Percentiles rank a stretch among this genome's conserved stretches.
Evolutionary conservation across 2,329 filamentous ascomycete genomes (phyloP).

Genomic region (Pyrenophora tritici-repentis): DNA sequence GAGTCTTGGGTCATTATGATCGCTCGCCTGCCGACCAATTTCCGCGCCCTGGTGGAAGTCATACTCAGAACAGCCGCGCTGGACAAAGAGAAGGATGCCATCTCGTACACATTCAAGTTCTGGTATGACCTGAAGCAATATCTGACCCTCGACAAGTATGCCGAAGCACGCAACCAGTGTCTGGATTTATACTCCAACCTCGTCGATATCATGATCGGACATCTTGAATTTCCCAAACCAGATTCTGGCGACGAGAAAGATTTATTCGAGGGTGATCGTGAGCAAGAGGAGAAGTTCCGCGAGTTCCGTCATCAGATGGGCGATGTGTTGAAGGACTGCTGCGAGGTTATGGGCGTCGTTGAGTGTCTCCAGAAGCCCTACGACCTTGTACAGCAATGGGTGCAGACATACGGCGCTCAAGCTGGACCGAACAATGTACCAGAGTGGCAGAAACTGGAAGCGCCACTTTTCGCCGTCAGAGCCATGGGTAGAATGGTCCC

Average conservation of each 20-base stretch:
- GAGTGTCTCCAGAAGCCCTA: slow-evolving; percentile 91
- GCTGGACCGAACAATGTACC: slow-evolving; percentile 77
- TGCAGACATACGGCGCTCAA: slow-evolving; percentile 76
- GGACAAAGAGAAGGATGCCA: slow-evolving; percentile 87
- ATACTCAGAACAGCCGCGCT: slow-evolving; percentile 89
- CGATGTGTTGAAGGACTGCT: slow-evolving; percentile 95
- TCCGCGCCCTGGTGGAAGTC: slow-evolving; percentile 83
- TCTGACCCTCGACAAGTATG: slow-evolving; percentile 86
- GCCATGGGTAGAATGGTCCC: slow-evolving; percentile 97
- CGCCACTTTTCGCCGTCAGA: slow-evolving; percentile 90
- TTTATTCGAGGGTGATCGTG: slow-evolving; percentile 92
- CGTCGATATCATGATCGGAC: slow-evolving; percentile 89
- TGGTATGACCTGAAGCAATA: slow-evolving; percentile 99
- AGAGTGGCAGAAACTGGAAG: slow-evolving; percentile 95
- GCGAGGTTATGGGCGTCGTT: slow-evolving; percentile 91
- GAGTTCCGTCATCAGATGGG: slow-evolving; percentile 98
- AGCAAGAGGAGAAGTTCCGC: slow-evolving; percentile 94
- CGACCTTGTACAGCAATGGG: slow-evolving; percentile 84
- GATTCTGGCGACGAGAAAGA: slow-evolving; percentile 77
- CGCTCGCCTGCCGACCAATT: slow-evolving; percentile 79
- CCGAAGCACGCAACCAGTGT: slow-evolving; percentile 75
- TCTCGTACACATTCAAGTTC: slow-evolving; percentile 92
- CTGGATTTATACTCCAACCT: slow-evolving; percentile 84
- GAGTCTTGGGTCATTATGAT: slow-evolving; percentile 94
- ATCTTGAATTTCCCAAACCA: slow-evolving; percentile 82